Evolutionary conservation across 768 basidiomycete species (phyloP).

Genomic region (Phlebiopsis flavidoalba): DNA sequence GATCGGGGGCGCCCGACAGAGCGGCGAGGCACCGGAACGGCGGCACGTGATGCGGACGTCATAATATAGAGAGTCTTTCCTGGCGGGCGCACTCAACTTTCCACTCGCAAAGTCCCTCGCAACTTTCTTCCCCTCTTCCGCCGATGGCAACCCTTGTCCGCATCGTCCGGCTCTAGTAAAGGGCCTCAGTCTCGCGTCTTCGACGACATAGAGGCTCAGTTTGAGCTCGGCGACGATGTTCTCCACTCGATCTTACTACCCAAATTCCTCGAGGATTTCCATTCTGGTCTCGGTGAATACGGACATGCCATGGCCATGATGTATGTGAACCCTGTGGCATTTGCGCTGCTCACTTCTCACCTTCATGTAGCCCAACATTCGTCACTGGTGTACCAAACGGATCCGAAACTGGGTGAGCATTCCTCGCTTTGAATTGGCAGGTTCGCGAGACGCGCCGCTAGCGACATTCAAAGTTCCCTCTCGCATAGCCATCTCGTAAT

Average conservation of each 20-base stretch:
- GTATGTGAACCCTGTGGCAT: conserved; percentile 32
- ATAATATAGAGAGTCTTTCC: conserved; percentile 5
- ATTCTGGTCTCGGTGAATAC: conserved; percentile 66
- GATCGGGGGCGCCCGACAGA: background rate
- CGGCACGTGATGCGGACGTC: conserved; percentile 1
- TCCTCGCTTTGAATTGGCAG: background rate
- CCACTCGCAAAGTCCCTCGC: conserved; percentile 3
- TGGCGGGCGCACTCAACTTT: background rate
- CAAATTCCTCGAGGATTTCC: conserved; percentile 81
- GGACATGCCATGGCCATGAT: conserved; percentile 91
- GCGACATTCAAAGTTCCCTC: background rate
- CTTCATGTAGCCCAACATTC: conserved; percentile 71
- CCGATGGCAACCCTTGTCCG: conserved; percentile 36
- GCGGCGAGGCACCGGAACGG: background rate
- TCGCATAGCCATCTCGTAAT: background rate
- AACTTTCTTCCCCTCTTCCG: background rate
- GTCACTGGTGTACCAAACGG: conserved; percentile 95
- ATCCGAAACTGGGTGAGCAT: conserved; percentile 77
- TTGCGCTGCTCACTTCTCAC: background rate
- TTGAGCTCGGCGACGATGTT: conserved; percentile 55
- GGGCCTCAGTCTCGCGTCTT: conserved; percentile 45
- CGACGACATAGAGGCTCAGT: conserved; percentile 65
- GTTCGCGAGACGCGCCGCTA: background rate
- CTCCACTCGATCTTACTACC: conserved; percentile 67
- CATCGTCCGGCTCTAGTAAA: conserved; percentile 28